Evolutionary conservation across 2,329 filamentous ascomycete genomes (phyloP), one percentile per base, ranked within the genome.

Genomic region (Penicillium olsonii): DNA sequence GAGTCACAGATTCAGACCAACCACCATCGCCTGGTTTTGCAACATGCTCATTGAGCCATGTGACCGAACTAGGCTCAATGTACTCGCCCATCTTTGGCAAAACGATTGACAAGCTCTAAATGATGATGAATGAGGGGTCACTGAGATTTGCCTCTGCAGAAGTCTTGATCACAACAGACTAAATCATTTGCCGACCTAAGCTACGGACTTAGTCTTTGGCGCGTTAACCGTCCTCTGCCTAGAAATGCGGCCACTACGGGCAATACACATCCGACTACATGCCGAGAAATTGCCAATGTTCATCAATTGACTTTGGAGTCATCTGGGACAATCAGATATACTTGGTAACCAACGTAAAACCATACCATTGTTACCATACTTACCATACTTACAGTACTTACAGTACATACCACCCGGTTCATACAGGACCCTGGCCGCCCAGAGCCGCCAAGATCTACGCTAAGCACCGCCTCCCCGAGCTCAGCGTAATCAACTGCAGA

Each of bases 21-120:
- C 7, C 35, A n/a, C 2, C 27, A 40, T 34, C 19, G 17, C 38
- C 15, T 15, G 27, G 44, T 19, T 46, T 37, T 5, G 11, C 14
- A 11, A 11, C 5, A 7, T 34, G 26, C n/a, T 40, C 37, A 5
- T 7, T 26, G 7, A 17, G 27, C 37, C 19, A 40, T n/a, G 19
- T 14, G 10, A 27, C n/a, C 2, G 44, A 20, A 14, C 27, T 40
- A 10, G 44, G 44, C 37, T 46, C 44, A 5, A 34, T 26, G 37
- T 40, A 46, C 26, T 46, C 44, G 19, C 44, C 37, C 44, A 46
- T 46, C 5, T 17, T 18, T 26, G 17, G 19, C 15, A 29, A 14
- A 29, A 10, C 22, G 3, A 5, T 6, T 17, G 12, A 24, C 15
- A 9, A 18, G 10, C 33, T 34, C n/a, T 11, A 34, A 11, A 14